These are phyloP conservation scores for Lactarius trivialis DNA, from an alignment of 768 basidiomycete species.

Conservation along the genomic window DNA sequence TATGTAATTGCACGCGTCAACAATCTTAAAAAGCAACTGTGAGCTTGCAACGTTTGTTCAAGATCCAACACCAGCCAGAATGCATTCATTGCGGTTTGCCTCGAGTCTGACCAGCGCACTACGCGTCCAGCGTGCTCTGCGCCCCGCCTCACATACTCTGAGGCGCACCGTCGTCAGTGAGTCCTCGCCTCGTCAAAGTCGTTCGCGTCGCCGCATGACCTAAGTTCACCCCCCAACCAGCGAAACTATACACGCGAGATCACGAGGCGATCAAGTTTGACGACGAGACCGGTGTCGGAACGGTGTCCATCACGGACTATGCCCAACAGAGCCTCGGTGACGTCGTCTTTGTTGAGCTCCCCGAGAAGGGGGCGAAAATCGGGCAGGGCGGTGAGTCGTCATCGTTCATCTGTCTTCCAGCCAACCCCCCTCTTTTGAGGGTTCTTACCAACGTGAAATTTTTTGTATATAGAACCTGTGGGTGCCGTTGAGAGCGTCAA, in stretches of 20 bases:
- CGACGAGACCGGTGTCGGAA: conserved; percentile 66
- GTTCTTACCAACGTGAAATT: neutral
- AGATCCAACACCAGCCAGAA: conserved; percentile 1
- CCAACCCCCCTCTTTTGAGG: neutral
- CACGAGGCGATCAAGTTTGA: conserved; percentile 87
- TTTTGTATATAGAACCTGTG: conserved; percentile 47
- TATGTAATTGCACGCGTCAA: conserved; percentile 1
- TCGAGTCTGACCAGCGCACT: conserved; percentile 25
- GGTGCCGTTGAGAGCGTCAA: conserved; percentile 96
- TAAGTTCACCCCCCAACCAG: conserved; percentile 32
- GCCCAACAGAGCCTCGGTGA: conserved; percentile 91
- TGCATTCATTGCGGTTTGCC: conserved; percentile 28
- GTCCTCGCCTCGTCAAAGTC: conserved; percentile 27
- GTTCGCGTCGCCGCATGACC: neutral
- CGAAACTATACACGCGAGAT: conserved; percentile 75
- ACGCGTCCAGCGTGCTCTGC: conserved; percentile 27
- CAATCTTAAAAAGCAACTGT: neutral
- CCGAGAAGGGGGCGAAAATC: conserved; percentile 53
- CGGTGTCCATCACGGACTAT: conserved; percentile 82
- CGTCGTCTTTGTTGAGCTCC: conserved; percentile 95
- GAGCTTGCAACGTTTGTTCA: neutral
- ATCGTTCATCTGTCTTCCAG: neutral
- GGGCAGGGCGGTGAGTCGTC: conserved; percentile 62
- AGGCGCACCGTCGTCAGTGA: conserved; percentile 55
- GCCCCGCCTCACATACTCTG: conserved; percentile 28